A percentile compares a stretch with the other conserved stretches of the same genome.
These are phyloP conservation scores for Panicum hallii DNA, from an alignment of 202 grass and related monocot species.

Conservation along the genomic window DNA sequence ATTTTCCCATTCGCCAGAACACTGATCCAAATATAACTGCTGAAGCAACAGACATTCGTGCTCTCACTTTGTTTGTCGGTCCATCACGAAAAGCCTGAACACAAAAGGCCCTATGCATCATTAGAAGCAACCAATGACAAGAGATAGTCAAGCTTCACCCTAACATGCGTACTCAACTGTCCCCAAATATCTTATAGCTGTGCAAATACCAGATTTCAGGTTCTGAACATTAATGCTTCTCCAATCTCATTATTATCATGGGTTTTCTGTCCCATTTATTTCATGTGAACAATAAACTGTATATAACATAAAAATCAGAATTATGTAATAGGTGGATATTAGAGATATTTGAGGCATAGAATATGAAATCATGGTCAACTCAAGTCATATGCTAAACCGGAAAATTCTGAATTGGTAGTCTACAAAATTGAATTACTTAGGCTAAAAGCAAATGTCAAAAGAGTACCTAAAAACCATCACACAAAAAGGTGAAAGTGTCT, in stretches of 20 bases:
- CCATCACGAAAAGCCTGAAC: constrained; percentile 90
- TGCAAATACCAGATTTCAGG: neutral
- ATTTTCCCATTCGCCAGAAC: constrained; percentile 92
- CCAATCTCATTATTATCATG: neutral
- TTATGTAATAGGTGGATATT: neutral
- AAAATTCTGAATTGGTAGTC: neutral
- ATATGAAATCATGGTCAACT: neutral
- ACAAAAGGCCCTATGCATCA: constrained; percentile 36
- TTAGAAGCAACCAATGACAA: constrained; percentile 27
- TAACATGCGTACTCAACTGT: constrained; percentile 1
- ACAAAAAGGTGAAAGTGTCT: constrained; percentile 2
- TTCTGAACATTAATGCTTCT: neutral
- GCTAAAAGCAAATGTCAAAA: constrained; percentile 8
- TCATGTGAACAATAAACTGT: neutral
- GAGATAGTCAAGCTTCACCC: constrained; percentile 23
- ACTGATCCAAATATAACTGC: constrained; percentile 98
- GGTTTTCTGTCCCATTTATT: neutral
- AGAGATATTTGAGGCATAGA: constrained; percentile 18
- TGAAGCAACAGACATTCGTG: constrained; percentile 95
- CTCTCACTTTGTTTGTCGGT: constrained; percentile 97
- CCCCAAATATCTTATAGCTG: neutral
- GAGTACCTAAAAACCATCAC: neutral
- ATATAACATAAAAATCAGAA: neutral
- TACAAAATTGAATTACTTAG: neutral
- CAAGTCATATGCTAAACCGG: neutral